Conservation (phyloP, 768 basidiomycete genomes). For the Pleurotus salmoneostramineus region DNA sequence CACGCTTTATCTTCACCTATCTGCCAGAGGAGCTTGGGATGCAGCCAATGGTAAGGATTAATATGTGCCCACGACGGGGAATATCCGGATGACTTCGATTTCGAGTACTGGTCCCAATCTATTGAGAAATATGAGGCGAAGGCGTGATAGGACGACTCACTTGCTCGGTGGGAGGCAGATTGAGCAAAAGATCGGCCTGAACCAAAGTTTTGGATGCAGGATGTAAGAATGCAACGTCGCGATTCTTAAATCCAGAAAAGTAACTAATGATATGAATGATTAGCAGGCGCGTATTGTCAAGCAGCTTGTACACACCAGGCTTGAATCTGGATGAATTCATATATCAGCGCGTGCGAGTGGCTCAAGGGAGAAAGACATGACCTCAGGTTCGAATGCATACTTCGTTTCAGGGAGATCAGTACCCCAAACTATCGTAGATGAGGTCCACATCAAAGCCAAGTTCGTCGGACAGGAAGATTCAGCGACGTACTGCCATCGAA, state of each 20-base stretch:
- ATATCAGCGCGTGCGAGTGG: background rate
- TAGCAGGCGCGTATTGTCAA: background rate
- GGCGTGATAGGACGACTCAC: conserved; percentile 22
- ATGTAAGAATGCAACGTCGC: conserved; percentile 85
- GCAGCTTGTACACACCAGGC: conserved; percentile 34
- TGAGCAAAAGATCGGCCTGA: conserved; percentile 80
- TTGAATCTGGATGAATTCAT: conserved; percentile 24
- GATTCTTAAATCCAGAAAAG: conserved; percentile 68
- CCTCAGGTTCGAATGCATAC: conserved; percentile 78
- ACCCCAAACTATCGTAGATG: conserved; percentile 44
- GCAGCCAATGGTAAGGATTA: conserved; percentile 32
- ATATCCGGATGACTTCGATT: conserved; percentile 22
- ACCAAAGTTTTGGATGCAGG: conserved; percentile 65
- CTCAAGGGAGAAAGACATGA: conserved; percentile 11
- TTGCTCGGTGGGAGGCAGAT: conserved; percentile 78
- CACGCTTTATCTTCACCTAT: conserved; percentile 34
- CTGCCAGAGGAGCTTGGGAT: conserved; percentile 27
- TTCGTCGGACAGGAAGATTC: background rate
- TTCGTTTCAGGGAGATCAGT: conserved; percentile 53
- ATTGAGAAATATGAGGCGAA: background rate
- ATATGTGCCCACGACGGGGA: conserved; percentile 22
- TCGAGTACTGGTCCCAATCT: conserved; percentile 30
- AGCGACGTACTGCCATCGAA: conserved; percentile 58
- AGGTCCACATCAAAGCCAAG: background rate
- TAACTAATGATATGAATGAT: conserved; percentile 36